These are phyloP conservation scores for Pleurostoma richardsiae DNA, from an alignment of 2,329 filamentous ascomycete genomes.

Conservation along the genomic window DNA sequence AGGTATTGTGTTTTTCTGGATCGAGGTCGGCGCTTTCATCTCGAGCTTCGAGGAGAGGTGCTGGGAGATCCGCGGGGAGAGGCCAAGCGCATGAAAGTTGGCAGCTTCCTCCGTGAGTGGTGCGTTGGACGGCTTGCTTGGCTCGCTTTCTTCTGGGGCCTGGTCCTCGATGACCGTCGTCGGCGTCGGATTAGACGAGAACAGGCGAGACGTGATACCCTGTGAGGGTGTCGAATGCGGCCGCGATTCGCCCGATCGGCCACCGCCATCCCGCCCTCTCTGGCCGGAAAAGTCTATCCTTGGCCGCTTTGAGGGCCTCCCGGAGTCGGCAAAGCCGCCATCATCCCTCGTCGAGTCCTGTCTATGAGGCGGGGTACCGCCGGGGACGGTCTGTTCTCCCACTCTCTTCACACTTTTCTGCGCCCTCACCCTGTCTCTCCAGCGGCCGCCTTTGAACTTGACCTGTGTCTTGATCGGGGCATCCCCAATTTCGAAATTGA, in stretches of 20 bases:
- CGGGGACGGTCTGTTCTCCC: constrained; percentile 17
- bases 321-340: constrained; percentile 13
- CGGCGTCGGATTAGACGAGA: constrained; percentile 79
- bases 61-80: constrained; percentile 74
- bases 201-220: constrained; percentile 83
- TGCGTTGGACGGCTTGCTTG: constrained; percentile 79
- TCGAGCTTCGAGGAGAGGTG: constrained; percentile 82
- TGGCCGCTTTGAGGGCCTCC: constrained; percentile 18
- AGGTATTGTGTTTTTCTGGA: constrained; percentile 84
- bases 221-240: constrained; percentile 13
- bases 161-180: constrained; percentile 54
- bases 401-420: constrained; percentile 52
- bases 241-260: constrained; percentile 12
- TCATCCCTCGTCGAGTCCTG: constrained; percentile 2
- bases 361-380: constrained; percentile 18
- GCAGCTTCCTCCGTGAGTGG: constrained; percentile 78
- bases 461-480: constrained; percentile 56
- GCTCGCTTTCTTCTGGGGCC: constrained; percentile 37
- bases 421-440: constrained; percentile 82
- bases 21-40: constrained; percentile 86
- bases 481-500: constrained; percentile 82
- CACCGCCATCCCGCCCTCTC: constrained; percentile 18
- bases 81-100: constrained; percentile 79
- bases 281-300: constrained; percentile 17
- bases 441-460: constrained; percentile 83